These are phyloP conservation scores for Xanthoconium separans DNA, from an alignment of 1,284 basidiomycete species.

Conservation along the genomic window DNA sequence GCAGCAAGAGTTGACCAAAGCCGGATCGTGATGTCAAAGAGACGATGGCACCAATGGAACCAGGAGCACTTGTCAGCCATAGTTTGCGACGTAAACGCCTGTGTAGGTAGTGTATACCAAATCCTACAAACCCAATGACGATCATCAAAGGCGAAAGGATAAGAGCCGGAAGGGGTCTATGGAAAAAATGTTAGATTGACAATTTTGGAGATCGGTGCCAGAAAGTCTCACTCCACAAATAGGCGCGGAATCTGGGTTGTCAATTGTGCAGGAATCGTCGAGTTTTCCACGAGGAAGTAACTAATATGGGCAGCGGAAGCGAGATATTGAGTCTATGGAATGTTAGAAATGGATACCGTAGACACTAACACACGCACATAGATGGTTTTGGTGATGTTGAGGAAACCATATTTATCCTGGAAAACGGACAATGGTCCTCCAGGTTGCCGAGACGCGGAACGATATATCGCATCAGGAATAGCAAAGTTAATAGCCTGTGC, in stretches of 20 bases:
- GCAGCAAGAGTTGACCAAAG: slow-evolving; percentile 59
- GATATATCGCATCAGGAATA: slow-evolving; percentile 57
- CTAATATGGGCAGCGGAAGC: slow-evolving; percentile 52
- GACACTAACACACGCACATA: slow-evolving; percentile 44
- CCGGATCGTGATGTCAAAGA: slow-evolving; percentile 60
- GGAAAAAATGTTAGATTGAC: slow-evolving; percentile 11
- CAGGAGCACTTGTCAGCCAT: slow-evolving; percentile 55
- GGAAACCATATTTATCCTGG: slow-evolving; percentile 46
- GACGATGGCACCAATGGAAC: slow-evolving; percentile 55
- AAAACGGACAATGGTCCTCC: slow-evolving; percentile 45
- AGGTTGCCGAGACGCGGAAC: slow-evolving; percentile 40
- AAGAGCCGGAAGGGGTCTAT: slow-evolving; percentile 50
- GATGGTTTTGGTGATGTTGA: slow-evolving; percentile 45
- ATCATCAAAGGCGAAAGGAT: slow-evolving; percentile 48
- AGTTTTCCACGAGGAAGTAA: slow-evolving; percentile 48
- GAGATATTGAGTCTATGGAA: slow-evolving; percentile 51
- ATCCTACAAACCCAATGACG: slow-evolving; percentile 43
- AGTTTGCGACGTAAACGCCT: slow-evolving; percentile 46
- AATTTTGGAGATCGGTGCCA: neutral
- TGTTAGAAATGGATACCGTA: neutral
- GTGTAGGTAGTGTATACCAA: slow-evolving; percentile 48
- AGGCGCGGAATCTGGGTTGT: slow-evolving; percentile 46
- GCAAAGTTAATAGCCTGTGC: slow-evolving; percentile 45
- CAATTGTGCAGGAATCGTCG: slow-evolving; percentile 37
- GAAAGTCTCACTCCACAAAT: slow-evolving; percentile 53